phyloP scores from a whole-genome alignment of 2,329 filamentous ascomycete species.

The Aspergillus intermedius region DNA sequence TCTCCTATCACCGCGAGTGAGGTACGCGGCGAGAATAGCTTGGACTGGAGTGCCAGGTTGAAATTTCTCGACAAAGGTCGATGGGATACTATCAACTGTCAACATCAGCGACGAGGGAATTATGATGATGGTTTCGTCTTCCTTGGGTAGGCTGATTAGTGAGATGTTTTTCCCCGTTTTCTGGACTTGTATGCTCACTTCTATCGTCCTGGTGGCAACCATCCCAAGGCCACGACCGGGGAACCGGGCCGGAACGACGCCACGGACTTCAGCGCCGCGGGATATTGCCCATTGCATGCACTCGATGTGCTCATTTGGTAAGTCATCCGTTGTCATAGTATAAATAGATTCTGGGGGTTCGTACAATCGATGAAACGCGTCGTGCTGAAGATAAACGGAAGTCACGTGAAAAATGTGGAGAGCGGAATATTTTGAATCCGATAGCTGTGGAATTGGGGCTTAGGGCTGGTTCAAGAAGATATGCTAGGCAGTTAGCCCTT shows the following conservation, averaged over 20 bases:
- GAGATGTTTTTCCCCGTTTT: neutral
- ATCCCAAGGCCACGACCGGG: slow-evolving; percentile 70
- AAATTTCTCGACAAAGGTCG: slow-evolving; percentile 46
- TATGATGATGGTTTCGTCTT: slow-evolving; percentile 54
- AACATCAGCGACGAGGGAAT: slow-evolving; percentile 59
- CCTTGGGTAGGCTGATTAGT: slow-evolving; percentile 28
- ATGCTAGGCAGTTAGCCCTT: no score
- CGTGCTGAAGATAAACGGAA: no score
- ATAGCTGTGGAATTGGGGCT: no score
- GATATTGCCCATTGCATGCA: slow-evolving; percentile 61
- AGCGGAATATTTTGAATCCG: no score
- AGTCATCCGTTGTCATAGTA: no score
- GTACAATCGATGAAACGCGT: no score
- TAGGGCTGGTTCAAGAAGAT: no score
- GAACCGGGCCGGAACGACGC: slow-evolving; percentile 60
- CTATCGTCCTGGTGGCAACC: slow-evolving; percentile 58
- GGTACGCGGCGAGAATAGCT: slow-evolving; percentile 61
- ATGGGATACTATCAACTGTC: slow-evolving; percentile 55
- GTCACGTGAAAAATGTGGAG: no score
- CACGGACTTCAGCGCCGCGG: slow-evolving; percentile 60
- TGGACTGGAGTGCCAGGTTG: slow-evolving; percentile 57
- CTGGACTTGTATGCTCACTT: slow-evolving; percentile 40
- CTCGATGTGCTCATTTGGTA: slow-evolving; percentile 27
- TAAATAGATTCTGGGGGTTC: no score
- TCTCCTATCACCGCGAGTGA: slow-evolving; percentile 48